Conservation (phyloP, 805 yeast genomes). For the Saturnispora sekii region DNA sequence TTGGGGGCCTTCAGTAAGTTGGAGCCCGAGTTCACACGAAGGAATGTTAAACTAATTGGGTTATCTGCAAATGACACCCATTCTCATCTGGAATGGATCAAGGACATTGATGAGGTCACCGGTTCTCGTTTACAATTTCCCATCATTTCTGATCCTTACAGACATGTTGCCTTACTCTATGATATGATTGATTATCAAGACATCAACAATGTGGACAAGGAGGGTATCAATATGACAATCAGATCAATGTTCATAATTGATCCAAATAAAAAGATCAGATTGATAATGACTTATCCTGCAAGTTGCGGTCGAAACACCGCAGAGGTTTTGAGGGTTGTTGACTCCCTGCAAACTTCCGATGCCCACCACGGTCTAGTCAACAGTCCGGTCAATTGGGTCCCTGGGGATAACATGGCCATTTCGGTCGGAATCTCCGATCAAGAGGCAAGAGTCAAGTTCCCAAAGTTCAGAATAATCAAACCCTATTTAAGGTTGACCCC, state of each 20-base stretch:
- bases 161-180: conserved; percentile 50
- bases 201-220: conserved; percentile 54
- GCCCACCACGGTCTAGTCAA: conserved; percentile 39
- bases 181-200: conserved; percentile 69
- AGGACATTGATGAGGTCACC: conserved; percentile 60
- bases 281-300: conserved; percentile 60
- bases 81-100: conserved; percentile 59
- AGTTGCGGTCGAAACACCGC: conserved; percentile 71
- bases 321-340: conserved; percentile 60
- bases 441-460: conserved; percentile 51
- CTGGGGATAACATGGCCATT: conserved; percentile 65
- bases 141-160: conserved; percentile 54
- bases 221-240: conserved; percentile 57
- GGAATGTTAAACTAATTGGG: conserved; percentile 60
- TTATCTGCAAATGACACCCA: conserved; percentile 55
- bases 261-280: conserved; percentile 52
- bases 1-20: conserved; percentile 66
- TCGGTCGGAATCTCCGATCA: conserved; percentile 56
- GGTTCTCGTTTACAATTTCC: conserved; percentile 54
- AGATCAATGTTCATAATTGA: conserved; percentile 67
- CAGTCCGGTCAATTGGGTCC: conserved; percentile 63
- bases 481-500: conserved; percentile 55
- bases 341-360: conserved; percentile 60
- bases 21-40: conserved; percentile 57
- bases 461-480: conserved; percentile 50